Conservation (phyloP, 257 asterid species). For the Lantana camara region DNA sequence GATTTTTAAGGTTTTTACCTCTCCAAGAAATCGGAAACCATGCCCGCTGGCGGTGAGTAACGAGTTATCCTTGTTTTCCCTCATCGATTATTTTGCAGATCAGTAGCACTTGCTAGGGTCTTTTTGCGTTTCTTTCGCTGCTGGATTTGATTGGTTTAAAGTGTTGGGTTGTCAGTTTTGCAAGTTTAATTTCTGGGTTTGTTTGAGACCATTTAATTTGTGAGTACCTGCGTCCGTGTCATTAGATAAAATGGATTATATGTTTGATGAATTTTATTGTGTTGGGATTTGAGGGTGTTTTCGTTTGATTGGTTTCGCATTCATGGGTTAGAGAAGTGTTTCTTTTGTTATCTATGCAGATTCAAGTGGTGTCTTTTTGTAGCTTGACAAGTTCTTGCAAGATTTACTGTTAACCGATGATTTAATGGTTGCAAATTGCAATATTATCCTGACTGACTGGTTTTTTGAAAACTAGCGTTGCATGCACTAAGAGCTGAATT, state of each 20-base stretch:
- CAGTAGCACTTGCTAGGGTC: not conserved
- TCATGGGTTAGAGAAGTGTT: not conserved
- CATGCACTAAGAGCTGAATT: not conserved
- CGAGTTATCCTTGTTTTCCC: not conserved
- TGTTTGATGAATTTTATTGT: too few species aligned
- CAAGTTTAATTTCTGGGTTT: not conserved
- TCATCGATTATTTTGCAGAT: not conserved
- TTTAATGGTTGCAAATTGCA: not conserved
- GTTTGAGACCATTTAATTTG: not conserved
- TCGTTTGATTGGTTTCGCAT: not conserved
- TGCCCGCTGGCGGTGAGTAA: slow-evolving; percentile 68
- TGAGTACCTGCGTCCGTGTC: too few species aligned
- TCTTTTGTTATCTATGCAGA: too few species aligned
- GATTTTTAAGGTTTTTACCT: slow-evolving; percentile 23
- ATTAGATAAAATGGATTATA: not conserved
- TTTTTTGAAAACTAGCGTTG: not conserved
- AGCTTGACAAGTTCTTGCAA: not conserved
- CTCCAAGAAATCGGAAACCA: slow-evolving; percentile 14
- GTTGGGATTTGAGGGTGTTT: not conserved
- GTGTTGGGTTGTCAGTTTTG: not conserved
- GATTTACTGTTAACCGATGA: not conserved
- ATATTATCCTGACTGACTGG: not conserved
- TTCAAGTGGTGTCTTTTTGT: too few species aligned
- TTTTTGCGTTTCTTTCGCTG: not conserved
- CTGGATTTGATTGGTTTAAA: not conserved